Evolutionary conservation across 1,284 basidiomycete genomes (phyloP).

Genomic region (Rhodotorula sp.): DNA sequence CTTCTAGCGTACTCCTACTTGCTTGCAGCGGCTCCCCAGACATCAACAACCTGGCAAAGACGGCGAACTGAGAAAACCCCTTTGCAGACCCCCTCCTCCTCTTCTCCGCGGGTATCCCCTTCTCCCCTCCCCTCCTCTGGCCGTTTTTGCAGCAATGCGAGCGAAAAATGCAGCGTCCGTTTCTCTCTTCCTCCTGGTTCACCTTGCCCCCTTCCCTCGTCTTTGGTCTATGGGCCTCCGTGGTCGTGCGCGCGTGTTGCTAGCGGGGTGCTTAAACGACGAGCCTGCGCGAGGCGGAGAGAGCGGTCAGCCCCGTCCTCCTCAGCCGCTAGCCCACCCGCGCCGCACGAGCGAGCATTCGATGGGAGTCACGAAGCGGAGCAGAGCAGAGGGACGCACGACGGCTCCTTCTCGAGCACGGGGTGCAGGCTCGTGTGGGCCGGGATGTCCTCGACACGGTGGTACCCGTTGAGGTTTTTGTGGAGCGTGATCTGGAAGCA

Average conservation of each 20-base stretch:
- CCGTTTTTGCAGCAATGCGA: no score
- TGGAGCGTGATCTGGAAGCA: slow-evolving; percentile 96
- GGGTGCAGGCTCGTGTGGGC: slow-evolving; percentile 24
- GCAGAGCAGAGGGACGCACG: slow-evolving; percentile 8
- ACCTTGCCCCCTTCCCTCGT: background rate
- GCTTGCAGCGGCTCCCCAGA: no score
- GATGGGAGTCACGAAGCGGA: background rate
- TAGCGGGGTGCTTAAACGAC: background rate
- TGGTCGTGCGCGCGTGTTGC: background rate
- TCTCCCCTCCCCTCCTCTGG: no score
- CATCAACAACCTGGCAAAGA: no score
- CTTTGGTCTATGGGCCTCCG: background rate
- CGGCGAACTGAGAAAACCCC: no score
- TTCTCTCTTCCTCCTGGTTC: no score
- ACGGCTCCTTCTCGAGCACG: slow-evolving; percentile 21
- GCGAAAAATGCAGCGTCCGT: no score
- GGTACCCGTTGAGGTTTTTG: slow-evolving; percentile 68
- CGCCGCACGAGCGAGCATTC: background rate
- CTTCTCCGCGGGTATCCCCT: background rate
- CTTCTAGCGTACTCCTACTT: no score
- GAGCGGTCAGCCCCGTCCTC: background rate
- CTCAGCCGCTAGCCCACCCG: no score
- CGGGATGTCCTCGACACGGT: slow-evolving; percentile 37
- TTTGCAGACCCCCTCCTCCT: background rate
- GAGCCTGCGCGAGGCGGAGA: background rate